phyloP scores from a whole-genome alignment of 352 stramenopile genomes.

The Phytophthora quininea region DNA sequence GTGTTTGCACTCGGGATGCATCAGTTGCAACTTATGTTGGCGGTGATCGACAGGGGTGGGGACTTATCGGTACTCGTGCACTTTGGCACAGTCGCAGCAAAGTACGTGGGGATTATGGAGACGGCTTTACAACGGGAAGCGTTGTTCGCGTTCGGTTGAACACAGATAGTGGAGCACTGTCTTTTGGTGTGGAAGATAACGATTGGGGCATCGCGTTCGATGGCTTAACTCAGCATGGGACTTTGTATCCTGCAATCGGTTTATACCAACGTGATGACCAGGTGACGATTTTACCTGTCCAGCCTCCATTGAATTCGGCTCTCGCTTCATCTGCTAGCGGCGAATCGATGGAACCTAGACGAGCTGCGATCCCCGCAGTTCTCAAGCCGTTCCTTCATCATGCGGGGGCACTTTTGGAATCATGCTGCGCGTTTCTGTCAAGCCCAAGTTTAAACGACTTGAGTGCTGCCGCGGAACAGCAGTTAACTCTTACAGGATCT shows the following conservation, averaged over 20 bases:
- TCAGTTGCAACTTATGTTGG: conserved; percentile 89
- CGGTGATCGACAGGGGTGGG: conserved; percentile 89
- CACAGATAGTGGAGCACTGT: conserved; percentile 86
- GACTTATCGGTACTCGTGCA: conserved; percentile 87
- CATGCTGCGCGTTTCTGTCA: conserved; percentile 56
- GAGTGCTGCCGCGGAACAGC: conserved; percentile 28
- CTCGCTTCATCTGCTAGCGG: conserved; percentile 31
- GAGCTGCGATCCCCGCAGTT: conserved; percentile 64
- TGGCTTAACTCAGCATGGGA: conserved; percentile 87
- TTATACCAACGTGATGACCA: conserved; percentile 90
- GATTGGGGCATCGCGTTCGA: conserved; percentile 92
- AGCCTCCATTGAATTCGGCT: conserved; percentile 41
- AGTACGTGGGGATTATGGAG: conserved; percentile 87
- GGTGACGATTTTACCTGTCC: conserved; percentile 84
- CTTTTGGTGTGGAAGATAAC: conserved; percentile 86
- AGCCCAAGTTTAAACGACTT: conserved; percentile 32
- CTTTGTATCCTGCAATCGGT: conserved; percentile 86
- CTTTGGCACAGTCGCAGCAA: conserved; percentile 91
- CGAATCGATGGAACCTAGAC: conserved; percentile 36
- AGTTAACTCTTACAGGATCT: conserved; percentile 11
- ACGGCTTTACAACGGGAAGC: conserved; percentile 88
- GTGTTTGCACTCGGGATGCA: conserved; percentile 85
- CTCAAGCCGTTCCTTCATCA: conserved; percentile 84
- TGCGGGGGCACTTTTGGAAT: conserved; percentile 58
- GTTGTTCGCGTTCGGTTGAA: conserved; percentile 84